Evolutionary conservation across 2,329 filamentous ascomycete species (phyloP).

Genomic region (Nothophoma quercina): DNA sequence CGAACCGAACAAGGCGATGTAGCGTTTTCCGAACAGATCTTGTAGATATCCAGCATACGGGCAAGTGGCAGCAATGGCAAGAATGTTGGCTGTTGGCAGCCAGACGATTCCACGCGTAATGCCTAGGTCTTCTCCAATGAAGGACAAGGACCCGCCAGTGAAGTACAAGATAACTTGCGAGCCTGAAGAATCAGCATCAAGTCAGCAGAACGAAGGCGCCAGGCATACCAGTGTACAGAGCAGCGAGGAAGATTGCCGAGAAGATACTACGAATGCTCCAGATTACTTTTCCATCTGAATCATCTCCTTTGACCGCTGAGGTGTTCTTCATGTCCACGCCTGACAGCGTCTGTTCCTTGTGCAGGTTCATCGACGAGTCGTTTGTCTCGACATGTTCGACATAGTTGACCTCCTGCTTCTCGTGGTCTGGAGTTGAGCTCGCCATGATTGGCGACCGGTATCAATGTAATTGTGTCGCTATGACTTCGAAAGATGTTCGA

Average conservation of each 20-base stretch:
- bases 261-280: constrained; percentile 47
- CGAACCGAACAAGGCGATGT: constrained; percentile 45
- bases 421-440: constrained; percentile 25
- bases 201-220: neutral
- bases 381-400: constrained; percentile 35
- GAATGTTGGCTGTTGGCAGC: constrained; percentile 46
- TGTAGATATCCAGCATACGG: constrained; percentile 48
- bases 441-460: constrained; percentile 19
- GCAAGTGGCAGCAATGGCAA: constrained; percentile 45
- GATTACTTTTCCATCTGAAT: constrained; percentile 50
- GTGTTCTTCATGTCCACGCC: constrained; percentile 47
- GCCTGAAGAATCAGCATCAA: constrained; percentile 23
- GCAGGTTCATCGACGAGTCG: constrained; percentile 33
- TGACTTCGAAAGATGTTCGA: neutral
- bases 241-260: constrained; percentile 48
- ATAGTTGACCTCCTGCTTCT: constrained; percentile 34
- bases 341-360: constrained; percentile 36
- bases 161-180: constrained; percentile 48
- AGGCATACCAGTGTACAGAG: constrained; percentile 45
- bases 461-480: neutral
- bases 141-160: constrained; percentile 40
- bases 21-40: constrained; percentile 47
- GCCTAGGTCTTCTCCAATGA: constrained; percentile 39
- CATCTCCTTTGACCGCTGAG: constrained; percentile 49
- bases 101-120: constrained; percentile 36